Conservation (phyloP, 768 basidiomycete genomes). For the Pholiota molesta region DNA sequence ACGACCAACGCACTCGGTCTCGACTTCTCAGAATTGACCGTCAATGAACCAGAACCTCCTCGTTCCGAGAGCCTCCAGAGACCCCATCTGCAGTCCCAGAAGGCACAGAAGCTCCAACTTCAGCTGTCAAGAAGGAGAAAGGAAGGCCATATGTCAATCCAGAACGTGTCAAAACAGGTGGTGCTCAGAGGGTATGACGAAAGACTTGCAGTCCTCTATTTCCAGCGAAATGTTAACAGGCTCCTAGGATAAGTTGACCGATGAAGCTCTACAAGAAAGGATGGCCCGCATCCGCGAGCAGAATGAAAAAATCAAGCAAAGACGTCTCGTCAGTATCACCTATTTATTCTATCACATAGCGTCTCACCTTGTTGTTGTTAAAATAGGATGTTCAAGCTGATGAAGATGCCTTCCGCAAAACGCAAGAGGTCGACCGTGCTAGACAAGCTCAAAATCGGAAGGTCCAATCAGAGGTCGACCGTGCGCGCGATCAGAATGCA, state of each 20-base stretch:
- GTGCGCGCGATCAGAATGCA: conserved; percentile 77
- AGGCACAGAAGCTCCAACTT: conserved; percentile 16
- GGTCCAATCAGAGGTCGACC: conserved; percentile 70
- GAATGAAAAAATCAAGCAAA: conserved; percentile 78
- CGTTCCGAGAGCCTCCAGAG: neutral
- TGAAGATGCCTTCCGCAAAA: conserved; percentile 76
- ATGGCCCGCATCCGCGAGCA: conserved; percentile 73
- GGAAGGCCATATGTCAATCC: conserved; percentile 80
- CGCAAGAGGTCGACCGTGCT: conserved; percentile 63
- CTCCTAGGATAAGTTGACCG: conserved; percentile 65
- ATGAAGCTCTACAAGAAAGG: conserved; percentile 66
- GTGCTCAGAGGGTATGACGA: conserved; percentile 59
- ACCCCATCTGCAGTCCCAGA: conserved; percentile 17
- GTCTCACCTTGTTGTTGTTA: conserved; percentile 2
- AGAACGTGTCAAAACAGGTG: conserved; percentile 85
- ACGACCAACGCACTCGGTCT: conserved; percentile 68
- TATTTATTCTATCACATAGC: conserved; percentile 9
- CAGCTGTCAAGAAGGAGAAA: conserved; percentile 43
- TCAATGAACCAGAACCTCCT: conserved; percentile 5
- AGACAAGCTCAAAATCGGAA: conserved; percentile 61
- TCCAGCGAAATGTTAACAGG: neutral
- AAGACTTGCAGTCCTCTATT: conserved; percentile 21
- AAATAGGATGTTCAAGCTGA: conserved; percentile 78
- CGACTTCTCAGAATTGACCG: conserved; percentile 52
- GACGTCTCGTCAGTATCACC: conserved; percentile 50